These are phyloP conservation scores for Saturnispora besseyi DNA, from an alignment of 805 yeast genomes.

Conservation along the genomic window DNA sequence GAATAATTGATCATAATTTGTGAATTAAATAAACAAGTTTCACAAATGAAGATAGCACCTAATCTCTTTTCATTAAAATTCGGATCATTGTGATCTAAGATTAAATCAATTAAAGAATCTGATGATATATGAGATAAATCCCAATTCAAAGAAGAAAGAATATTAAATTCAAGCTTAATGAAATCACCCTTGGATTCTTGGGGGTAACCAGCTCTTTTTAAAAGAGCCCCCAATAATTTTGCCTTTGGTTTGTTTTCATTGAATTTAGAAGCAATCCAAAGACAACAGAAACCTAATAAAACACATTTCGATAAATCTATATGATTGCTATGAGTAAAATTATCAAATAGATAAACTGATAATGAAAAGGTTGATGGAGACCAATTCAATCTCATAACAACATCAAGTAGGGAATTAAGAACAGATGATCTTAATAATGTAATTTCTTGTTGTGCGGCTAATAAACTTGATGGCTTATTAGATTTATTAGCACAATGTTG, in stretches of 20 bases:
- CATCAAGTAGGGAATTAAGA: conserved; percentile 27
- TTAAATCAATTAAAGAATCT: conserved; percentile 54
- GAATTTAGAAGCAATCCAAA: conserved; percentile 38
- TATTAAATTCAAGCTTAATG: conserved; percentile 60
- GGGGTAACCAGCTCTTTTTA: conserved; percentile 25
- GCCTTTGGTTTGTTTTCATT: conserved; percentile 48
- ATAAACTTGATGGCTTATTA: conserved; percentile 15
- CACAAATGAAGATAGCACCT: conserved; percentile 56
- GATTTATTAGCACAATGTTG: conserved; percentile 24
- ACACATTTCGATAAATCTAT: conserved; percentile 30
- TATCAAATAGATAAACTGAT: conserved; percentile 32
- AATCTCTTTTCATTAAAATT: conserved; percentile 40
- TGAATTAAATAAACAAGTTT: conserved; percentile 54
- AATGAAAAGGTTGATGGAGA: conserved; percentile 29
- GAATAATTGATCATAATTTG: conserved; percentile 44
- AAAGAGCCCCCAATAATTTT: conserved; percentile 24
- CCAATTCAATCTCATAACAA: conserved; percentile 24
- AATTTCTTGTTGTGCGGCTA: conserved; percentile 16
- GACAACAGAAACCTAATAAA: conserved; percentile 35
- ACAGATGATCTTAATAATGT: conserved; percentile 17
- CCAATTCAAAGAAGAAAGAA: conserved; percentile 59
- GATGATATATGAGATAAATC: conserved; percentile 50
- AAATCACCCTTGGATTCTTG: conserved; percentile 25
- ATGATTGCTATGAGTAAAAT: conserved; percentile 28
- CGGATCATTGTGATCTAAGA: conserved; percentile 28